phyloP scores from a whole-genome alignment of 2,329 filamentous ascomycete species.

The Fusarium citri region DNA sequence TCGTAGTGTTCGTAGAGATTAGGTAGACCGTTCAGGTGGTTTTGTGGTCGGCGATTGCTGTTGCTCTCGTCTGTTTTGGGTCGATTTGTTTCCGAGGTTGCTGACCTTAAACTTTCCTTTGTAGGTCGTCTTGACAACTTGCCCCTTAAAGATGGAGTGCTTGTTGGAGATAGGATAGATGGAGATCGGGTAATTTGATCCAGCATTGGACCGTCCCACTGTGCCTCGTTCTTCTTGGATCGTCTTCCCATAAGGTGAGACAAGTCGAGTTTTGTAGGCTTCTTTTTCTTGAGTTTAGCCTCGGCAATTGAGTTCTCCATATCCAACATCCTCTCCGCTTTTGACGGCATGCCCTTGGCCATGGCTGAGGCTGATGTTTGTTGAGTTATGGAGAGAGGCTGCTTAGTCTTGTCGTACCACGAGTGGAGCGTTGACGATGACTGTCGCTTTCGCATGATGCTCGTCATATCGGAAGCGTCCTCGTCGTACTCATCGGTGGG shows the following conservation, averaged over 20 bases:
- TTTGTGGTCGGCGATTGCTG: constrained; percentile 37
- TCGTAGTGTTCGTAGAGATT: constrained; percentile 70
- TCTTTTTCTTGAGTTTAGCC: constrained; percentile 51
- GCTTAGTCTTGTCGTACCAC: constrained; percentile 67
- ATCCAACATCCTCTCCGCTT: constrained; percentile 60
- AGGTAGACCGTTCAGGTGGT: constrained; percentile 56
- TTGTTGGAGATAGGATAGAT: constrained; percentile 55
- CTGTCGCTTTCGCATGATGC: constrained; percentile 58
- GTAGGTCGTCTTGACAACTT: constrained; percentile 52
- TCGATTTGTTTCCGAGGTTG: constrained; percentile 36
- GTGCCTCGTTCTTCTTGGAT: constrained; percentile 47
- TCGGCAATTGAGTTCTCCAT: constrained; percentile 52
- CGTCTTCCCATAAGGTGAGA: constrained; percentile 56
- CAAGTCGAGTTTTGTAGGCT: constrained; percentile 63
- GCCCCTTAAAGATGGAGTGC: constrained; percentile 45
- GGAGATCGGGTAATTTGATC: constrained; percentile 57
- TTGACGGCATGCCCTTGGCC: constrained; percentile 65
- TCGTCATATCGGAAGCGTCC: constrained; percentile 56
- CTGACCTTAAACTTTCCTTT: constrained; percentile 51
- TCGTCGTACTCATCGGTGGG: constrained; percentile 42
- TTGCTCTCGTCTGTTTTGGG: constrained; percentile 46
- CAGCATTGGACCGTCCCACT: constrained; percentile 49
- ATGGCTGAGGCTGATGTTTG: constrained; percentile 70
- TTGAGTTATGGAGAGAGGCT: constrained; percentile 68
- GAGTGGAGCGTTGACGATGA: constrained; percentile 68